phyloP scores from a whole-genome alignment of 352 stramenopile species.

The Phytophthora boehmeriae region DNA sequence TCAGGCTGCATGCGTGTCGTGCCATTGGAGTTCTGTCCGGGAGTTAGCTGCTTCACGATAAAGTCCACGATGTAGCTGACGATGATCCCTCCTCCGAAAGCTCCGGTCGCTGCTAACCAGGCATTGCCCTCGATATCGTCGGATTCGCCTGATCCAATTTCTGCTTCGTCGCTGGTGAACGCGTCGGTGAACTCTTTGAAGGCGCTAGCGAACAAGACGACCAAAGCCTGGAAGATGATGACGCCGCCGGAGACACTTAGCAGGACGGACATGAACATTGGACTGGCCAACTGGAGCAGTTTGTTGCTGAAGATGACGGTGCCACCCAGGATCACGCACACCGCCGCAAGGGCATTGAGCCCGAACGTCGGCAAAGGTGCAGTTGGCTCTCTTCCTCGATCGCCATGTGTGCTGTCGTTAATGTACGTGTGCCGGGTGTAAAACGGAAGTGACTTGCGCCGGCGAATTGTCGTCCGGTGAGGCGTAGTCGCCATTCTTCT shows the following conservation, averaged over 20 bases:
- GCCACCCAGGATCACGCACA: constrained; percentile 66
- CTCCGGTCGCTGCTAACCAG: constrained; percentile 82
- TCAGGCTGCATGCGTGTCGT: constrained; percentile 39
- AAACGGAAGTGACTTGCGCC: constrained; percentile 27
- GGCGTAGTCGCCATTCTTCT: no score
- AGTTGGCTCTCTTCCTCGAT: constrained; percentile 36
- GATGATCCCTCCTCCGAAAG: constrained; percentile 86
- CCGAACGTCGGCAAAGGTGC: constrained; percentile 49
- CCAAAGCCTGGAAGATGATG: constrained; percentile 79
- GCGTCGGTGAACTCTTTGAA: constrained; percentile 48
- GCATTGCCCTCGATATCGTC: constrained; percentile 41
- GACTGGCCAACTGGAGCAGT: constrained; percentile 65
- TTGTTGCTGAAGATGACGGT: constrained; percentile 76
- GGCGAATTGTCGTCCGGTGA: constrained; percentile 3
- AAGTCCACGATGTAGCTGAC: constrained; percentile 59
- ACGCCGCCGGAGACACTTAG: constrained; percentile 75
- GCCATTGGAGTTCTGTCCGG: constrained; percentile 43
- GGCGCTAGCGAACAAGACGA: constrained; percentile 65
- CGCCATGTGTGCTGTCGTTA: constrained; percentile 22
- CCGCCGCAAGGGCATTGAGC: constrained; percentile 57
- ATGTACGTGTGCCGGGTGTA: neutral
- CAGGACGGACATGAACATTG: constrained; percentile 58
- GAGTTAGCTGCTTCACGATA: constrained; percentile 50
- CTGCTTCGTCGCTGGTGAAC: constrained; percentile 26
- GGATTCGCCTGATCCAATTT: constrained; percentile 21